Base-by-base conservation (phyloP, 768 basidiomycete genomes). In the Lactarius psammicola region DNA sequence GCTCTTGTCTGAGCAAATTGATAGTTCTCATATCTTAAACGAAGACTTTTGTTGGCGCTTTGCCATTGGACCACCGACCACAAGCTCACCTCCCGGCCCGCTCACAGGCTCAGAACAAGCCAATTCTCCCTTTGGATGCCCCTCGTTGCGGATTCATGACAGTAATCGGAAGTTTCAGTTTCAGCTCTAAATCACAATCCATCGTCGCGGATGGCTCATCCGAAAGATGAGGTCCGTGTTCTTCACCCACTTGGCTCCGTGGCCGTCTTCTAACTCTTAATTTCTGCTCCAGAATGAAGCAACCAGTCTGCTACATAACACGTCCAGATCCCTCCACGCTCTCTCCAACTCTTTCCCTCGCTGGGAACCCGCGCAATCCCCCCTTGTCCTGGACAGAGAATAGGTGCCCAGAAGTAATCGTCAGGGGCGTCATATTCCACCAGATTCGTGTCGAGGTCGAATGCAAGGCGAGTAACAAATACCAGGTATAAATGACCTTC, bases 391-490 rank as follows among this genome's bases (percentile, higher is more conserved):
- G 68, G 59, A 5, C 28, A 44, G 13, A 20, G 56, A 60, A 68
- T 44, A 31, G 26, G 0, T 34, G 64, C n/a, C 62, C 58, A 34
- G 8, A 34, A 8, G 68, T 64, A 28, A 0, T 59, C 8, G 17
- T 68, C 11, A 64, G 11, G 38, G 68, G 68, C 10, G 3, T 59
- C 17, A 60, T 69, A 23, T 59, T 61, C 17, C 11, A 8, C 3
- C 28, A 23, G 30, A 30, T 51, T 8, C 17, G n/a, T 38, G 60
- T 68, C 49, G 56, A 68, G 28, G 66, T 69, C 30, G 66, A 69
- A 30, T 69, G 68, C 42, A 42, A 33, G 44, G 68, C 63, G 26
- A 20, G 59, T n/a, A 54, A 26, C 18, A 34, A 8, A 53, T 26
- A 20, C 33, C n/a, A 2, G 28, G 15, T 53, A 20, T 11, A 6